Evolutionary conservation across 2,329 filamentous ascomycete species (phyloP).

Genomic region (Hymenoscyphus scutula): DNA sequence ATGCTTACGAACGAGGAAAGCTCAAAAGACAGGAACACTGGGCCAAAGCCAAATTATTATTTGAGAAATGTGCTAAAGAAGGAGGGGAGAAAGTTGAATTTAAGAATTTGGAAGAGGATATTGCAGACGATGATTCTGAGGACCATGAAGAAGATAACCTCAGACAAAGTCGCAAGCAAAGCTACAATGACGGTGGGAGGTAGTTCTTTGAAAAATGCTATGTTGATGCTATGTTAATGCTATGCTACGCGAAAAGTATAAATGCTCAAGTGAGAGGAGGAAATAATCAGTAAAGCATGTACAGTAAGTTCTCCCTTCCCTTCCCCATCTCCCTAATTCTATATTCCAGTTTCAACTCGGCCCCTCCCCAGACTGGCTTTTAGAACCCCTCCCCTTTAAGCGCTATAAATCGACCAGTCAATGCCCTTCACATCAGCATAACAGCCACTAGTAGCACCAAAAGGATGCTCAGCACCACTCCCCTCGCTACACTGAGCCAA

Average conservation of each 20-base stretch:
- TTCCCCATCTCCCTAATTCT: background rate
- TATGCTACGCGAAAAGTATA: background rate
- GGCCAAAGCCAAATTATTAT: slow-evolving; percentile 39
- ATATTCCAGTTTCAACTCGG: background rate
- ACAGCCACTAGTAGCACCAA: slow-evolving; percentile 40
- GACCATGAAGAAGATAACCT: background rate
- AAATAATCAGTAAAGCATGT: background rate
- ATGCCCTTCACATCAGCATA: slow-evolving; percentile 42
- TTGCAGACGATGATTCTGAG: background rate
- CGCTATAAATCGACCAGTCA: slow-evolving; percentile 38
- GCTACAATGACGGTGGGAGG: background rate
- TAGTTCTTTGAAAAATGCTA: background rate
- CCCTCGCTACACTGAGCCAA: slow-evolving; percentile 45
- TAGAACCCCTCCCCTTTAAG: background rate
- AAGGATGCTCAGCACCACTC: slow-evolving; percentile 41
- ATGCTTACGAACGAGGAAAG: slow-evolving; percentile 28
- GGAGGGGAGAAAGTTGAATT: slow-evolving; percentile 25
- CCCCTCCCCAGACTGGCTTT: background rate
- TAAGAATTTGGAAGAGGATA: slow-evolving; percentile 17
- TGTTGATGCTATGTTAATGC: no score
- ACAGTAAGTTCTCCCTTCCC: background rate
- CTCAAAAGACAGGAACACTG: slow-evolving; percentile 34
- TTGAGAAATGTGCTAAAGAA: slow-evolving; percentile 38
- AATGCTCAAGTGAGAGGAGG: background rate
- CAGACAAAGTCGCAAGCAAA: background rate